Percentiles rank a stretch among this genome's conserved stretches.
phyloP scores from a whole-genome alignment of 345 rosid species.

The Arabidopsis thaliana region DNA sequence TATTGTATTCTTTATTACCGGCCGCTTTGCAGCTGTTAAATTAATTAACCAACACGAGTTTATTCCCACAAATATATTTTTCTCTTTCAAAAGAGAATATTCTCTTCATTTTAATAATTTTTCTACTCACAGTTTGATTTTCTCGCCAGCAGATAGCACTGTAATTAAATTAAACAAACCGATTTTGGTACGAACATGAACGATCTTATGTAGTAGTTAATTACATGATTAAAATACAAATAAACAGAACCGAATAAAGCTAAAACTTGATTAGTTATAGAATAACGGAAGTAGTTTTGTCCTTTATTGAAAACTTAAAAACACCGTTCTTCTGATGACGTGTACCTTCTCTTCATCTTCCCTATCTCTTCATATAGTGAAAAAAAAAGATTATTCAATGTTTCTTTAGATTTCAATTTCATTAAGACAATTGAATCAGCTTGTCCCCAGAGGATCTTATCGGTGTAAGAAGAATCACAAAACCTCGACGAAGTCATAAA shows the following conservation, averaged over 20 bases:
- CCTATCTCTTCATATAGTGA: slow-evolving; percentile 33
- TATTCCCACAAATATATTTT: slow-evolving; percentile 7
- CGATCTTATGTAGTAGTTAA: slow-evolving; percentile 1
- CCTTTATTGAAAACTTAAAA: slow-evolving; percentile 29
- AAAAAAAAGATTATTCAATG: background rate
- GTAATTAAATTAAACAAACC: slow-evolving; percentile 4
- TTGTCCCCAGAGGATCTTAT: slow-evolving; percentile 36
- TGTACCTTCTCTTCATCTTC: slow-evolving; percentile 40
- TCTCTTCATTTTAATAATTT: slow-evolving; percentile 12
- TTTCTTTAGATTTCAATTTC: slow-evolving; percentile 18
- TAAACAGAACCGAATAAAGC: slow-evolving; percentile 16
- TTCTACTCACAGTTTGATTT: slow-evolving; percentile 22
- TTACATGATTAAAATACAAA: slow-evolving; percentile 16
- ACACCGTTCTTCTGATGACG: slow-evolving; percentile 40
- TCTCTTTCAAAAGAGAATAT: background rate
- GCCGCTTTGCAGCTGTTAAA: slow-evolving; percentile 22
- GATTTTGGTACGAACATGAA: background rate
- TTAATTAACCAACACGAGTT: slow-evolving; percentile 25
- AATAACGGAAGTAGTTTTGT: slow-evolving; percentile 44
- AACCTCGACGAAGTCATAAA: slow-evolving; percentile 39
- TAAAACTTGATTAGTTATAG: slow-evolving; percentile 26
- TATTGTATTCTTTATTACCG: background rate
- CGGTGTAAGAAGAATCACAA: slow-evolving; percentile 23
- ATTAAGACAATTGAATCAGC: slow-evolving; percentile 39
- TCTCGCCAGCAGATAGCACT: slow-evolving; percentile 13